Evolutionary conservation across 306 rosid species (phyloP), one percentile per base, ranked within the genome.

Genomic region (Albizia julibrissin): DNA sequence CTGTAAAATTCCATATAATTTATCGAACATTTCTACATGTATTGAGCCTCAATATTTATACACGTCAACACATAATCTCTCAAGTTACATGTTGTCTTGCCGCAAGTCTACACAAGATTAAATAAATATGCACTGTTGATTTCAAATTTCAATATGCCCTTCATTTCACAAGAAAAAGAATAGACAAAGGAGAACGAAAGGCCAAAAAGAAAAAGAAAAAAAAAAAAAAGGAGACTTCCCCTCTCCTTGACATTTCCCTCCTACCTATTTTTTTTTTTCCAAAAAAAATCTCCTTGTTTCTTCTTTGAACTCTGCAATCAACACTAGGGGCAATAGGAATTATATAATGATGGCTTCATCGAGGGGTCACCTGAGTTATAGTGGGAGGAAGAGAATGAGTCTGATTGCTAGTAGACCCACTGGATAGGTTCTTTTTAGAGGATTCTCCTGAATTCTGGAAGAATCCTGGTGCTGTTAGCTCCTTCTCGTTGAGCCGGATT

Each of bases 401-500:
- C 44, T 82, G 86, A 56, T 54, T 16, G 87, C 91, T 84, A 24
- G 81, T 67, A 49, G 86, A 72, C 27, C 71, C 82, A 3, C 64
- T 39, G 13, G 72, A 5, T 61, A 84, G 83, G 34, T 86, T 84
- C 49, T 82, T 86, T 6, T 22, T 76, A 44, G 97, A 90, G 69
- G 95, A 85, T 79, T 72, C 82, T 66, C 80, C 88, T 8, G 82
- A 64, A 78, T 87, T 84, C 73, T 67, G 87, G 86, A 91, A 94
- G 82, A 82, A 88, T 39, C 98, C 99, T 1, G 99, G 99, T 43
- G 94, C 87, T 33, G 97, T 82, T 13, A 93, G 87, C 66, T 92
- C 80, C 64, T 87, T 91, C 79, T 93, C 99, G 37, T 94, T 93
- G 42, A 96, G 89, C 73, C 81, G 84, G 76, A 89, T 88, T 22